Evolutionary conservation across 495 filamentous ascomycete species (phyloP), one percentile per base, ranked within the genome.

Genomic region (Cercophora newfieldiana): DNA sequence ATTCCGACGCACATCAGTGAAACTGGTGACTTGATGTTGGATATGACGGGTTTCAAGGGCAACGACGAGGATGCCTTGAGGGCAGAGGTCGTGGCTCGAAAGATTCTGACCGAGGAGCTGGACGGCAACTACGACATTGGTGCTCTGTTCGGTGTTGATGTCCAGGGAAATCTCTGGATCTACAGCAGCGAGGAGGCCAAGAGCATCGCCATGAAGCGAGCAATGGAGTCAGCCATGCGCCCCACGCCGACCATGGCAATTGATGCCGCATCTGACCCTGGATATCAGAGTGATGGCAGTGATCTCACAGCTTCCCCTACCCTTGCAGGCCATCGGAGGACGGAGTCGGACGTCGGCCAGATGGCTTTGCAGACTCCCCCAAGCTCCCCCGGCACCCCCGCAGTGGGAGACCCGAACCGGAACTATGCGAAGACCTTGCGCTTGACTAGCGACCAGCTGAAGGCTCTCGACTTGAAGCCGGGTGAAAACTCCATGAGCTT

Each of bases 181-280:
- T 99, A 98, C 78, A 95, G 91, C 75, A 97, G 93, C 68, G 93
- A 97, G 73, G 96, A 97, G 70, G 93, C 96, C 25, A 98, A 97
- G 71, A 91, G 93, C 71, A 83, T 81, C 14, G 84, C 84, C n/a
- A 81, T 80, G 78, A 80, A 85, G 68, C 77, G 75, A 63, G 75
- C 77, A 0, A 77, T 84, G 55, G 72, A 71, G 25, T 74, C 80
- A 7, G 70, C 76, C n/a, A 63, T 85, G 30, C 77, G 86, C 3
- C 80, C 80, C 26, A 68, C 77, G 1, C 81, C 82, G 18, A 77
- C 83, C 19, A 65, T 87, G 19, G 78, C 88, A 56, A 87, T 82
- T 60, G 93, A 96, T 72, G 91, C 93, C 18, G 85, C 88, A 8
- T 97, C 94, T 1, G 95, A 99, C 72, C 93, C 93, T 7, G 95